Evolutionary conservation across 306 rosid species (phyloP).

Genomic region (Lathyrus sativus): DNA sequence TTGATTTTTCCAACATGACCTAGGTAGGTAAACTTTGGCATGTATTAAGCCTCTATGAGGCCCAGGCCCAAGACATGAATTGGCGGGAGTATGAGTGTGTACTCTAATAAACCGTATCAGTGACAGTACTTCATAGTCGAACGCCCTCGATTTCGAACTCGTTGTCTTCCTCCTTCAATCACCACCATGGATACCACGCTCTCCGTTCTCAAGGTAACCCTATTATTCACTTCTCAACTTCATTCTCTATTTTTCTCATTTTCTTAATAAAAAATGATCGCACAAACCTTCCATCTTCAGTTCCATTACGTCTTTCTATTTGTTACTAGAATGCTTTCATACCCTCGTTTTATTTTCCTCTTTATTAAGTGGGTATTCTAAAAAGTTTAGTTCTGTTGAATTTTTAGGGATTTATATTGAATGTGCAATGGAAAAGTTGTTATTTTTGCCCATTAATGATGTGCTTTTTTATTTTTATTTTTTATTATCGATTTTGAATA

Average conservation of each 20-base stretch:
- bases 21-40: too few relatives aligned
- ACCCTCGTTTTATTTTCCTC: constrained; percentile 1
- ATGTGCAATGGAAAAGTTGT: constrained; percentile 21
- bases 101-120: neutral
- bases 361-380: neutral
- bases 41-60: neutral
- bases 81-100: constrained; percentile 38
- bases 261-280: constrained; percentile 1
- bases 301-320: neutral
- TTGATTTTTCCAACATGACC: too few relatives aligned
- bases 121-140: neutral
- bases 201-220: constrained; percentile 62
- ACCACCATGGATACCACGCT: constrained; percentile 44
- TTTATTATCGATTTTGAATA: neutral
- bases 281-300: neutral
- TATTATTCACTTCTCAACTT: neutral
- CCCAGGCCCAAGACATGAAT: constrained; percentile 20
- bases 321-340: neutral
- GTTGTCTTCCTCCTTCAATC: constrained; percentile 20
- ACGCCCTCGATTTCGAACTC: neutral
- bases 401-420: neutral
- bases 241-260: neutral
- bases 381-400: neutral
- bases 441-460: neutral
- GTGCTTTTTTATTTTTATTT: neutral